phyloP scores from a whole-genome alignment of 2,329 filamentous ascomycete genomes.

The Aspergillus fructus region DNA sequence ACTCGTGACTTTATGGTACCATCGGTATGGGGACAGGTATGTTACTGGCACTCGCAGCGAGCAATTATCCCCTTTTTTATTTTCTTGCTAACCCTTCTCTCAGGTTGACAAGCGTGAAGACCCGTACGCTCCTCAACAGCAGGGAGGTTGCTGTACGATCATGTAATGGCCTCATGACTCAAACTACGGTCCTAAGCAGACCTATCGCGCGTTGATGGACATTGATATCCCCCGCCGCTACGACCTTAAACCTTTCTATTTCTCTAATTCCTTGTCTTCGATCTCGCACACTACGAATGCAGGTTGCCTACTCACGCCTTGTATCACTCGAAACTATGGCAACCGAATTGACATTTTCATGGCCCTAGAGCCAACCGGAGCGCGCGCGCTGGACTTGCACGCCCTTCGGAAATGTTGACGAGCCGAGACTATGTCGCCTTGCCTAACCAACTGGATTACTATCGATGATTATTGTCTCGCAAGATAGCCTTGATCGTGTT shows the following conservation, averaged over 20 bases:
- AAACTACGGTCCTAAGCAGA: constrained; percentile 24
- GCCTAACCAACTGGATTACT: constrained; percentile 7
- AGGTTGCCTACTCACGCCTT: constrained; percentile 4
- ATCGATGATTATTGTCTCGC: constrained; percentile 14
- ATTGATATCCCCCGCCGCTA: constrained; percentile 21
- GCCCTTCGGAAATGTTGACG: constrained; percentile 16
- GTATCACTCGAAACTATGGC: constrained; percentile 4
- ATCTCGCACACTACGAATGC: constrained; percentile 15
- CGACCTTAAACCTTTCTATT: constrained; percentile 19
- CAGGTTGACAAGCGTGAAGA: constrained; percentile 91
- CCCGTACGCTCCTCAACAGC: constrained; percentile 96
- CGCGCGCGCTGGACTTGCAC: constrained; percentile 23
- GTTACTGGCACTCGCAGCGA: constrained; percentile 16
- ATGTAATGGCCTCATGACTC: constrained; percentile 64
- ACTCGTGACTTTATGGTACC: constrained; percentile 99
- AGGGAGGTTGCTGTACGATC: constrained; percentile 86
- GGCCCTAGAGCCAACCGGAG: constrained; percentile 15
- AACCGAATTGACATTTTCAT: constrained; percentile 12
- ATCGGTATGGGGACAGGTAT: constrained; percentile 84
- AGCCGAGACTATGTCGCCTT: constrained; percentile 11
- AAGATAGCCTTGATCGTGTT: constrained; percentile 11
- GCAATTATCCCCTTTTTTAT: constrained; percentile 5
- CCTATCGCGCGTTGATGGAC: constrained; percentile 18
- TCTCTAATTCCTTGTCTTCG: constrained; percentile 22
- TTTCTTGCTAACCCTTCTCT: not conserved